Conservation (phyloP, 345 rosid species). For the Populus davidiana region DNA sequence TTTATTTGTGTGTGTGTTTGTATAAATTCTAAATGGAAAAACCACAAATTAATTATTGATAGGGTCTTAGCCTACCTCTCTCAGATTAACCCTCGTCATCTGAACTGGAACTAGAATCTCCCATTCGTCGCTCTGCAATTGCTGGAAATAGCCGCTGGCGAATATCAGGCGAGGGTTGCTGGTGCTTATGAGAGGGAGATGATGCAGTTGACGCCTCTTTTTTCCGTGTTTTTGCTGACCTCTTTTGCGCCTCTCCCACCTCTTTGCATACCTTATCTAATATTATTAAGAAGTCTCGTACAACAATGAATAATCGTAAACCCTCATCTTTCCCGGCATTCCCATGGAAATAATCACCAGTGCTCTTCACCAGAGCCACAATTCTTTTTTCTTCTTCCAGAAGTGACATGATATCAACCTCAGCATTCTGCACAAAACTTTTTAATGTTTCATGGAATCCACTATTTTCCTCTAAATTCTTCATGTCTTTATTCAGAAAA, state of each 20-base stretch:
- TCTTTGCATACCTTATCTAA: slow-evolving; percentile 82
- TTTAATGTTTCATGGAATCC: slow-evolving; percentile 67
- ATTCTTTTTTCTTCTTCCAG: slow-evolving; percentile 85
- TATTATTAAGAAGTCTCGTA: slow-evolving; percentile 79
- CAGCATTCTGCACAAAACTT: slow-evolving; percentile 79
- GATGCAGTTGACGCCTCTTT: slow-evolving; percentile 52
- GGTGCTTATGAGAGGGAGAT: slow-evolving; percentile 42
- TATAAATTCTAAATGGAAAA: background rate
- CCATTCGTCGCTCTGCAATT: slow-evolving; percentile 53
- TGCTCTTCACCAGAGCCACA: slow-evolving; percentile 77
- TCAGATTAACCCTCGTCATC: slow-evolving; percentile 39
- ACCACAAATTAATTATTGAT: background rate
- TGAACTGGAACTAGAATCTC: slow-evolving; percentile 43
- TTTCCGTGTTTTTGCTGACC: slow-evolving; percentile 40
- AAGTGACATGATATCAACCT: slow-evolving; percentile 54
- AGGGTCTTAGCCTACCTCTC: slow-evolving; percentile 11
- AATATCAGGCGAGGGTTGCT: slow-evolving; percentile 42
- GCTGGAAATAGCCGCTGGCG: slow-evolving; percentile 73
- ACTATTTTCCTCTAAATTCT: slow-evolving; percentile 58
- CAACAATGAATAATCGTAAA: slow-evolving; percentile 64
- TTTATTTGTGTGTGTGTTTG: background rate
- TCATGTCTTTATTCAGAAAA: slow-evolving; percentile 75
- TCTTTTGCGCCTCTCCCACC: slow-evolving; percentile 60
- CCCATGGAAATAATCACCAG: slow-evolving; percentile 97
- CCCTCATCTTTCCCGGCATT: slow-evolving; percentile 92